Conservation (phyloP, 495 filamentous ascomycete species). For the Hypoxylon perforatum region DNA sequence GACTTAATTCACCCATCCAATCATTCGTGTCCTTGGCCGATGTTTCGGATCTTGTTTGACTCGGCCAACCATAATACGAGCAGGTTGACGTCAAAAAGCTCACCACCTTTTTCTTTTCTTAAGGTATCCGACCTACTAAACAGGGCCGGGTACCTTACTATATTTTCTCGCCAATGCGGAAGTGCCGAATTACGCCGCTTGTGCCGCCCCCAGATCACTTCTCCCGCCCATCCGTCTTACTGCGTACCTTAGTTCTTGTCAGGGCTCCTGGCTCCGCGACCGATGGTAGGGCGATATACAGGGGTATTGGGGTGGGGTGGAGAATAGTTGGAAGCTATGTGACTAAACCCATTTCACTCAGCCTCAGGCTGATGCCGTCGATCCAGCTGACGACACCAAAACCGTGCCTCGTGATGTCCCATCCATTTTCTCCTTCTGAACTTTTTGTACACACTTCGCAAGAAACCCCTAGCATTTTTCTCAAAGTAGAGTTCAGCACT, state of each 20-base stretch:
- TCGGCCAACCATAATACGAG: slow-evolving; percentile 25
- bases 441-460: slow-evolving; percentile 22
- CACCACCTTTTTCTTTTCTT: background rate
- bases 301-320: slow-evolving; percentile 16
- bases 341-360: slow-evolving; percentile 30
- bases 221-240: slow-evolving; percentile 35
- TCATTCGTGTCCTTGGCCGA: slow-evolving; percentile 1
- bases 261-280: slow-evolving; percentile 1
- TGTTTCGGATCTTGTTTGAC: slow-evolving; percentile 32
- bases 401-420: slow-evolving; percentile 41
- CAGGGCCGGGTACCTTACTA: slow-evolving; percentile 14
- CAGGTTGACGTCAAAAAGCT: slow-evolving; percentile 30
- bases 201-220: slow-evolving; percentile 26
- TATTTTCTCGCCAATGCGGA: slow-evolving; percentile 24
- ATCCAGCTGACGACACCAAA: slow-evolving; percentile 32
- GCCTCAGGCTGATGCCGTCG: slow-evolving; percentile 26
- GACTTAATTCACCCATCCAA: slow-evolving; percentile 31
- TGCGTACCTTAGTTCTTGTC: slow-evolving; percentile 6
- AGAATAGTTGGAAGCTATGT: slow-evolving; percentile 13
- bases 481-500: slow-evolving; percentile 21
- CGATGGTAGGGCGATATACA: slow-evolving; percentile 2
- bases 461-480: slow-evolving; percentile 11
- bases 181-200: slow-evolving; percentile 27
- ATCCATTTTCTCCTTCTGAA: slow-evolving; percentile 31
- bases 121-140: slow-evolving; percentile 5